Evolutionary conservation across 2,329 filamentous ascomycete genomes (phyloP).

Genomic region (Mycosphaerella sp.): DNA sequence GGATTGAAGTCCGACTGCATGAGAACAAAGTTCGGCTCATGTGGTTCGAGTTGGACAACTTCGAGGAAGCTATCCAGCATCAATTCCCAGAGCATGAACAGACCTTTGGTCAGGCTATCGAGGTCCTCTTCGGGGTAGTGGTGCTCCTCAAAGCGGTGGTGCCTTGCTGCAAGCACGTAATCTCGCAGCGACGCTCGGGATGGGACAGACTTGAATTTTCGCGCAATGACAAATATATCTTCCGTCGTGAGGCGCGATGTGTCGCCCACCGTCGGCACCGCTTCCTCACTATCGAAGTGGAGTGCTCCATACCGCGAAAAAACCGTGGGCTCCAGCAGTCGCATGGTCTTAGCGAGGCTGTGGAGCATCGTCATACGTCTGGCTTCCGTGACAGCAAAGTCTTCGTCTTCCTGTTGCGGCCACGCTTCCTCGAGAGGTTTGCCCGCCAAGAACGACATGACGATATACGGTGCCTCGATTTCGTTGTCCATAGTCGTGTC

Average conservation of each 20-base stretch:
- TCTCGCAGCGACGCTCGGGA: conserved; percentile 10
- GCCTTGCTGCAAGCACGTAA: conserved; percentile 9
- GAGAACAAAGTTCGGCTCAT: conserved; percentile 16
- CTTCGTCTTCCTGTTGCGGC: conserved; percentile 5
- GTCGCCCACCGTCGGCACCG: conserved; percentile 3
- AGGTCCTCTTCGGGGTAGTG: conserved; percentile 1
- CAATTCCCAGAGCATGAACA: conserved; percentile 14
- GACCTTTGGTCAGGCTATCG: conserved; percentile 4
- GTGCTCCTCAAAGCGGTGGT: conserved; percentile 8
- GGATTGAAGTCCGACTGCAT: conserved; percentile 22
- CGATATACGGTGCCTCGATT: conserved; percentile 17
- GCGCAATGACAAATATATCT: conserved; percentile 15
- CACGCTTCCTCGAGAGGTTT: conserved; percentile 7
- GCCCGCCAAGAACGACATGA: conserved; percentile 17
- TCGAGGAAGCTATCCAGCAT: conserved; percentile 17
- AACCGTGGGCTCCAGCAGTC: conserved; percentile 2
- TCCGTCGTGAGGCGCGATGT: conserved; percentile 10
- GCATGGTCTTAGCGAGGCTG: conserved; percentile 14
- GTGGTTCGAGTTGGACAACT: conserved; percentile 5
- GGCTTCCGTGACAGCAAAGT: conserved; percentile 3
- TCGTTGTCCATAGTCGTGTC: conserved; percentile 15
- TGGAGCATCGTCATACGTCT: conserved; percentile 15
- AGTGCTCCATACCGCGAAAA: conserved; percentile 14
- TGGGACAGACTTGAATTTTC: conserved; percentile 8
- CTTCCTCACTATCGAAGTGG: conserved; percentile 8